phyloP scores from a whole-genome alignment of 2,329 filamentous ascomycete species.

The Cadophora sp. region DNA sequence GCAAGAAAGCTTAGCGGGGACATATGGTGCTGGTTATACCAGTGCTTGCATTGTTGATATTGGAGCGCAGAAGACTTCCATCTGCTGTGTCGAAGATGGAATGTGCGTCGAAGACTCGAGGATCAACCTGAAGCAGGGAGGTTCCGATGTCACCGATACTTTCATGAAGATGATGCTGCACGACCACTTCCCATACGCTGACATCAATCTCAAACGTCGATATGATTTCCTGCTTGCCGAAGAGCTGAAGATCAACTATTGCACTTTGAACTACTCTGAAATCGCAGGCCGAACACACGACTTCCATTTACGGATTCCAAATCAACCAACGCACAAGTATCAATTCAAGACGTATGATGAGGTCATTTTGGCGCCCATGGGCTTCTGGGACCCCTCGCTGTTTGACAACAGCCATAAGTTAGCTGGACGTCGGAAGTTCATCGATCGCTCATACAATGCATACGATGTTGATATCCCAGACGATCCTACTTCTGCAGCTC shows the following conservation, averaged over 20 bases:
- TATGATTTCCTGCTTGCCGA: constrained; percentile 95
- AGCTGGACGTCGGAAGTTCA: constrained; percentile 76
- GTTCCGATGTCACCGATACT: constrained; percentile 89
- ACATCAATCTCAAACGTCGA: constrained; percentile 88
- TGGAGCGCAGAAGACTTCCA: constrained; percentile 95
- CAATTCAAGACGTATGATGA: constrained; percentile 98
- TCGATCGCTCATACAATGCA: constrained; percentile 88
- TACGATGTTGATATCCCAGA: constrained; percentile 90
- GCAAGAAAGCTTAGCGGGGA: constrained; percentile 93
- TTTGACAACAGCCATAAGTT: constrained; percentile 88
- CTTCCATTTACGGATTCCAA: constrained; percentile 88
- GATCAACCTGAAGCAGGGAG: constrained; percentile 93
- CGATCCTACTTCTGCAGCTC: constrained; percentile 85
- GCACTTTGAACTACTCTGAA: constrained; percentile 88
- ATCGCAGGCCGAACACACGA: constrained; percentile 88
- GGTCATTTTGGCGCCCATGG: constrained; percentile 91
- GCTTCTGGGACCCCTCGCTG: constrained; percentile 87
- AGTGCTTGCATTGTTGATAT: constrained; percentile 95
- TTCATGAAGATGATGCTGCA: constrained; percentile 98
- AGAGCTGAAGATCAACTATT: constrained; percentile 92
- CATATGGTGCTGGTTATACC: constrained; percentile 93
- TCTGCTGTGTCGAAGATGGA: constrained; percentile 96
- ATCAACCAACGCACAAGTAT: constrained; percentile 90
- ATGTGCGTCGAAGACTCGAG: constrained; percentile 94
- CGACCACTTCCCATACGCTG: constrained; percentile 93